Evolutionary conservation across 768 basidiomycete species (phyloP).

Genomic region (Agaricus subrufescens): DNA sequence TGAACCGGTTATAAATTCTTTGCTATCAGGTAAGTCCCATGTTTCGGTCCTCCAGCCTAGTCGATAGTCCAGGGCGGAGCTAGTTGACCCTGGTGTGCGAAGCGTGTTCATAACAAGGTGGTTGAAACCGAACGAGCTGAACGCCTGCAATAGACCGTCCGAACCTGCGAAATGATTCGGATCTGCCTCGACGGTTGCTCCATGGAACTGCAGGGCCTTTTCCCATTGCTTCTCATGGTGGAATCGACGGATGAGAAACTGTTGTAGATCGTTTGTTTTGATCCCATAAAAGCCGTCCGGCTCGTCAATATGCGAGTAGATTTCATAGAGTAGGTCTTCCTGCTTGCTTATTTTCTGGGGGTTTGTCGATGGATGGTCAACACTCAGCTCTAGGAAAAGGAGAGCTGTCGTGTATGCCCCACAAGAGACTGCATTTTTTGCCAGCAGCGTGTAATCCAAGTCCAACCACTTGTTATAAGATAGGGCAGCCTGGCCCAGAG

Average conservation of each 20-base stretch:
- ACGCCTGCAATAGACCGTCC: slow-evolving; percentile 69
- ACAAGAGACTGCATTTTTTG: slow-evolving; percentile 66
- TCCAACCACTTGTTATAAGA: slow-evolving; percentile 79
- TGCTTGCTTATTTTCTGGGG: slow-evolving; percentile 26
- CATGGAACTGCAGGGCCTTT: slow-evolving; percentile 86
- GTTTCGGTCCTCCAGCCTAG: slow-evolving; percentile 93
- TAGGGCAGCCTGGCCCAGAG: slow-evolving; percentile 29
- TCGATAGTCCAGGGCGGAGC: slow-evolving; percentile 58
- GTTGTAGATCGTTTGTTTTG: slow-evolving; percentile 67
- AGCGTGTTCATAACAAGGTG: slow-evolving; percentile 74
- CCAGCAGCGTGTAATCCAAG: slow-evolving; percentile 69
- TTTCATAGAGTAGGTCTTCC: slow-evolving; percentile 81
- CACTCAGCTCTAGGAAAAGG: slow-evolving; percentile 80
- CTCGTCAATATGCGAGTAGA: slow-evolving; percentile 94
- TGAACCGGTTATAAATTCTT: slow-evolving; percentile 41
- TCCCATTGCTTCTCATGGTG: slow-evolving; percentile 94
- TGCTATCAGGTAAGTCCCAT: slow-evolving; percentile 86
- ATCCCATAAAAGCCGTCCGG: slow-evolving; percentile 99
- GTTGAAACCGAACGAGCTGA: slow-evolving; percentile 89
- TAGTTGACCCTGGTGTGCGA: slow-evolving; percentile 34
- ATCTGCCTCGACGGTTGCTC: slow-evolving; percentile 73
- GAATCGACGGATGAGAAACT: slow-evolving; percentile 78
- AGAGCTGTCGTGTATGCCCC: slow-evolving; percentile 88
- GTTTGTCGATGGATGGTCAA: slow-evolving; percentile 37
- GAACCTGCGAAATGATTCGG: slow-evolving; percentile 35